Evolutionary conservation across 352 stramenopile genomes (phyloP).

Genomic region (Pythium oligandrum): DNA sequence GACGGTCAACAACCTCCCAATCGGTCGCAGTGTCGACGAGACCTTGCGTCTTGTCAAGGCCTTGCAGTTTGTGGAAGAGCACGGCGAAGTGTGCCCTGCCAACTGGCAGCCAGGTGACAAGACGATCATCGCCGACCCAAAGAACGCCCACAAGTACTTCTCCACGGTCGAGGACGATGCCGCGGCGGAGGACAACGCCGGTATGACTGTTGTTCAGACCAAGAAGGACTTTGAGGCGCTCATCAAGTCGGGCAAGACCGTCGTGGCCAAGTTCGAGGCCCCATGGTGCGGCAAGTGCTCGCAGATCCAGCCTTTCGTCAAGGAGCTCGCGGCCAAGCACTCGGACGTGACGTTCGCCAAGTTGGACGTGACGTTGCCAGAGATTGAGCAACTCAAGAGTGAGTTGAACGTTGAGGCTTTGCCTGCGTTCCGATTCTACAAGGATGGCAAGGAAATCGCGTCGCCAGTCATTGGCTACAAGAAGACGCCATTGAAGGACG

Average conservation of each 20-base stretch:
- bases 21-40: constrained; percentile 91
- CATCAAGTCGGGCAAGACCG: constrained; percentile 58
- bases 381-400: constrained; percentile 73
- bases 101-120: constrained; percentile 91
- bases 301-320: constrained; percentile 76
- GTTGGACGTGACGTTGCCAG: constrained; percentile 64
- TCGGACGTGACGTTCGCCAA: constrained; percentile 74
- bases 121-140: constrained; percentile 86
- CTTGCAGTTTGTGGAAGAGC: constrained; percentile 90
- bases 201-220: constrained; percentile 47
- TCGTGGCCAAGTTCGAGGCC: constrained; percentile 82
- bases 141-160: constrained; percentile 82
- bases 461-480: constrained; percentile 81
- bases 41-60: constrained; percentile 90
- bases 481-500: constrained; percentile 72
- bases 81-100: constrained; percentile 91
- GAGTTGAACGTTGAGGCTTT: constrained; percentile 66
- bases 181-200: constrained; percentile 27
- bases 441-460: constrained; percentile 71
- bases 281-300: constrained; percentile 85
- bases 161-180: constrained; percentile 50
- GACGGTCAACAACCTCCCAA: constrained; percentile 91
- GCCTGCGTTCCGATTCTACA: constrained; percentile 86
- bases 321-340: constrained; percentile 62
- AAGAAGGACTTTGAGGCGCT: constrained; percentile 61